phyloP scores from a whole-genome alignment of 805 yeast genomes.

The Saccharomycodes ludwigii region DNA sequence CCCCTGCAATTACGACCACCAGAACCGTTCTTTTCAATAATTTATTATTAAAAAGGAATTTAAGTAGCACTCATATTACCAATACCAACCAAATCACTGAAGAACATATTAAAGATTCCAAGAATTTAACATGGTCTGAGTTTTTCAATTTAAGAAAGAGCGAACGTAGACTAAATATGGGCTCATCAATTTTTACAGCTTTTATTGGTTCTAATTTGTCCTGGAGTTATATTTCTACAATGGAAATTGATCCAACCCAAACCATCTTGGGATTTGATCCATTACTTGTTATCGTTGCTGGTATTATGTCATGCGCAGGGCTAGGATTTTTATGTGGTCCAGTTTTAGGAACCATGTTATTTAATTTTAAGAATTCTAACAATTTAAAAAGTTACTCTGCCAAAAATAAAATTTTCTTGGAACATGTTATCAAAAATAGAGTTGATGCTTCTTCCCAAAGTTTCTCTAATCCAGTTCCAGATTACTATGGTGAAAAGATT shows the following conservation, averaged over 20 bases:
- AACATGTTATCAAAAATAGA: slow-evolving; percentile 62
- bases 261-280: slow-evolving; percentile 82
- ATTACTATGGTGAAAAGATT: slow-evolving; percentile 93
- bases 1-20: too few relatives aligned
- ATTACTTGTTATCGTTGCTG: slow-evolving; percentile 66
- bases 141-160: slow-evolving; percentile 67
- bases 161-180: slow-evolving; percentile 57
- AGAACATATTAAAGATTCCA: slow-evolving; percentile 1
- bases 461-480: slow-evolving; percentile 93
- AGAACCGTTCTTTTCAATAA: too few relatives aligned
- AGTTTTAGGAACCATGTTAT: slow-evolving; percentile 47
- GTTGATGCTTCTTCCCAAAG: slow-evolving; percentile 89
- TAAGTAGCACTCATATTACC: too few relatives aligned
- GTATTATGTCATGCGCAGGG: slow-evolving; percentile 57
- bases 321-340: slow-evolving; percentile 82
- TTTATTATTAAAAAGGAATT: too few relatives aligned
- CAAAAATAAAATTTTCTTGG: slow-evolving; percentile 66
- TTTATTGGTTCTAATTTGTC: slow-evolving; percentile 53
- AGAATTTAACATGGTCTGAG: slow-evolving; percentile 56
- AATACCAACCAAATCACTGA: too few relatives aligned
- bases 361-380: slow-evolving; percentile 37
- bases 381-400: slow-evolving; percentile 33
- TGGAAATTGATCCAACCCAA: slow-evolving; percentile 82
- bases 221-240: slow-evolving; percentile 64
- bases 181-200: slow-evolving; percentile 58